A percentile compares a stretch with the other conserved stretches of the same genome.
Conservation (phyloP, 2,329 filamentous ascomycete species). For the Ophioceras dolichostomum region DNA sequence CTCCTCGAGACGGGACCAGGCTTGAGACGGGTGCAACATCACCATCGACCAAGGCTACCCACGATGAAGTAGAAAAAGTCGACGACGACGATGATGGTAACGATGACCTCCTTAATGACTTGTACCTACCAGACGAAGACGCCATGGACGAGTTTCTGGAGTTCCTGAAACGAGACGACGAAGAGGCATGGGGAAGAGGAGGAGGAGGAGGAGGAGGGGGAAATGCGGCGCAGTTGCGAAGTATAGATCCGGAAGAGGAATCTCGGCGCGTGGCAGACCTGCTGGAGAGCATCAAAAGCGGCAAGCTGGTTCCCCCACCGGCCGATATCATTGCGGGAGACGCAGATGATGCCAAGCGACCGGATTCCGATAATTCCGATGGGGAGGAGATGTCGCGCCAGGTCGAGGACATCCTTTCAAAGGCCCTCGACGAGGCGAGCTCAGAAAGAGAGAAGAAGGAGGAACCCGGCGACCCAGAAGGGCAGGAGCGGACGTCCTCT, state of each 20-base stretch:
- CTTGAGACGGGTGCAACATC: no score
- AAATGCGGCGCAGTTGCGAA: no score
- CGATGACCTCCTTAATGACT: no score
- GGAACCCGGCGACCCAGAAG: background rate
- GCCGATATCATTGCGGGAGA: no score
- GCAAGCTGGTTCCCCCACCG: no score
- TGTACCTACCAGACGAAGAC: slow-evolving; percentile 36
- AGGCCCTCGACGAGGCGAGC: slow-evolving; percentile 28
- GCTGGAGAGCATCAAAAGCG: slow-evolving; percentile 17
- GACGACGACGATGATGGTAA: slow-evolving; percentile 24
- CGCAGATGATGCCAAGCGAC: no score
- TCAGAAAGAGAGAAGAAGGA: background rate
- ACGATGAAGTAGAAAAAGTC: background rate
- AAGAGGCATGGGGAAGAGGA: slow-evolving; percentile 9
- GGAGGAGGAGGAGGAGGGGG: slow-evolving; percentile 15
- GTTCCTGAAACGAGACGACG: slow-evolving; percentile 21
- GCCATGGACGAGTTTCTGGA: slow-evolving; percentile 39
- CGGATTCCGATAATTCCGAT: slow-evolving; percentile 37
- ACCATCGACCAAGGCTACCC: no score
- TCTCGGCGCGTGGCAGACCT: slow-evolving; percentile 20
- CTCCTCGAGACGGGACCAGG: no score
- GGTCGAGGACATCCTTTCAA: slow-evolving; percentile 30
- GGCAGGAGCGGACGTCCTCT: no score
- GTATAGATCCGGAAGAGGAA: no score
- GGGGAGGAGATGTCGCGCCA: slow-evolving; percentile 33